Evolutionary conservation across 2,329 filamentous ascomycete species (phyloP), one percentile per base, ranked within the genome.

Genomic region (Hypomyces perniciosus): DNA sequence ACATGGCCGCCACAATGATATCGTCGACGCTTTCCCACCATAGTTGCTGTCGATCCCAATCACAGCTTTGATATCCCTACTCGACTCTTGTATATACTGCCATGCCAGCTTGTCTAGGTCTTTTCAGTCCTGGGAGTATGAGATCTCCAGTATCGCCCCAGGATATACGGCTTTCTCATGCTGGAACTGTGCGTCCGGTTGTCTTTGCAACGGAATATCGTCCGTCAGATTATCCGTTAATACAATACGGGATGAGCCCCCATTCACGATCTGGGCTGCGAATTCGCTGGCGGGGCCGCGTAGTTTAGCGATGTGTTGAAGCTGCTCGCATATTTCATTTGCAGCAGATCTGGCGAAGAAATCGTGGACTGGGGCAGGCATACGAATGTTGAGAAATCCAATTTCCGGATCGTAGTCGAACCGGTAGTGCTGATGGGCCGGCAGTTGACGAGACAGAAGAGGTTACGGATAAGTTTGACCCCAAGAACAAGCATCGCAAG

Each of bases 401-500:
- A 12, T 8, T 35, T 12, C 12, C 33, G 33, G 33, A 35, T 35
- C 33, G 12, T 35, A 35, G 12, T 35, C 33, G 33, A 35, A 35
- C 8, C 33, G 2, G 33, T 8, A 35, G 33, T 12, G 33, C 4
- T 8, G 12, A 51, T 13, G 57, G 59, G 4, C 60, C 65, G n/a
- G 62, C 66, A 4, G 63, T 66, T 13, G 67, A 69, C 9, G 65
- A 70, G 30, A 60, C 68, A 29, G 67, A 65, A 33, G 64, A 65
- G 44, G 64, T 66, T 20, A 65, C 66, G 53, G 65, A 71, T 51
- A 70, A 72, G 56, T 80, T 80, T 60, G 74, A 79, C 55, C 61
- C 71, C 6, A 69, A 68, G 49, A 71, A 76, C 58, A 77, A 74
- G 65, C 69, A 77, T 51, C 72, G 77, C 40, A 71, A 68, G 61